Conservation (phyloP, 805 yeast genomes). For the Cephaloascus albidus region DNA sequence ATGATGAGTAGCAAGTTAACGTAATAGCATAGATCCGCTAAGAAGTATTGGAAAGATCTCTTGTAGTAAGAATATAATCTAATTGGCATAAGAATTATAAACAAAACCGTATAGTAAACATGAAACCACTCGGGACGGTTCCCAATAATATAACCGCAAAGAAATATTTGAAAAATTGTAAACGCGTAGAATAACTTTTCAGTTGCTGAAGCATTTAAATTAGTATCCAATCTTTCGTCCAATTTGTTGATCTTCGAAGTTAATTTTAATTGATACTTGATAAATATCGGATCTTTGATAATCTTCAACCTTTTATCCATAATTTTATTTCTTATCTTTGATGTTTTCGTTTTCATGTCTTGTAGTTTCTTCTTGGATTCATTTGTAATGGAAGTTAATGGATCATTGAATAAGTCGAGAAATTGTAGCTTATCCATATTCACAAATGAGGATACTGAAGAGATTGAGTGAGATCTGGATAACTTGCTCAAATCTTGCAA, state of each 20-base stretch:
- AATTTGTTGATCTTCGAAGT: constrained; percentile 10
- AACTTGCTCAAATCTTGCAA: neutral
- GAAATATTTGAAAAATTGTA: constrained; percentile 58
- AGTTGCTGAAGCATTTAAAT: constrained; percentile 23
- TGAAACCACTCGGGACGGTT: constrained; percentile 72
- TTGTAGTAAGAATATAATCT: constrained; percentile 77
- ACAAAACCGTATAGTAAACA: constrained; percentile 55
- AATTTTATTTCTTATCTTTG: neutral
- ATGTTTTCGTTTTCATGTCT: neutral
- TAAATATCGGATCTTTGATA: neutral
- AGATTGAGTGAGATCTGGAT: neutral
- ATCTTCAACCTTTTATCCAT: neutral
- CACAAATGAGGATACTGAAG: neutral
- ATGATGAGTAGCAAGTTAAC: constrained; percentile 64
- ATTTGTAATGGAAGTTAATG: neutral
- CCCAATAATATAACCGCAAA: constrained; percentile 72
- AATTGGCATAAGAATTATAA: constrained; percentile 67
- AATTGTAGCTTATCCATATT: neutral
- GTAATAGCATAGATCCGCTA: constrained; percentile 91
- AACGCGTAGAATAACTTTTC: constrained; percentile 79
- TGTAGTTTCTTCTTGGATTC: neutral
- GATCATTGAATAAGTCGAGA: neutral
- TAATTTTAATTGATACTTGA: neutral
- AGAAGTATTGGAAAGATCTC: constrained; percentile 69
- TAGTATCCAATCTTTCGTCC: constrained; percentile 24